These are phyloP conservation scores for Dendrobium officinale DNA, from an alignment of 106 monocot species.

Conservation along the genomic window DNA sequence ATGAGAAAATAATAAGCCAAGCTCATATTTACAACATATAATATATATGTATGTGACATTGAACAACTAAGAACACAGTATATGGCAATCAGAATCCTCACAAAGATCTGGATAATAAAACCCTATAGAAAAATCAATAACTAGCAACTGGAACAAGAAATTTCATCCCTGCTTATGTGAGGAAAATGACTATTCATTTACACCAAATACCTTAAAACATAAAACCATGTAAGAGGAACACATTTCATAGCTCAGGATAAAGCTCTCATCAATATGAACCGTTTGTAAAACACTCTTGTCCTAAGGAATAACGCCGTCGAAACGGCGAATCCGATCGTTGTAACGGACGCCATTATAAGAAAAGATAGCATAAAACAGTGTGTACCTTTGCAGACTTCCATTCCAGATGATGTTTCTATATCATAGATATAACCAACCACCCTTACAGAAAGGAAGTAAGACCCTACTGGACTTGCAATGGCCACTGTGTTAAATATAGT, in stretches of 20 bases:
- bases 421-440: conserved; percentile 86
- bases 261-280: conserved; percentile 11
- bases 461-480: conserved; percentile 70
- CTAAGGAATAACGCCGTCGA: conserved; percentile 41
- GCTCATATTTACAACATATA: too few species aligned
- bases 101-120: too few species aligned
- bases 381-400: conserved; percentile 29
- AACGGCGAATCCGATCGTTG: conserved; percentile 32
- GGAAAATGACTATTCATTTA: neutral
- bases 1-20: too few species aligned
- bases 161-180: neutral
- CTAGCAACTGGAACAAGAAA: neutral
- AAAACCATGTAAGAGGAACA: neutral
- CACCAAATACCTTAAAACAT: neutral
- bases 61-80: too few species aligned
- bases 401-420: conserved; percentile 32
- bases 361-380: conserved; percentile 79
- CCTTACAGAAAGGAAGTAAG: conserved; percentile 80
- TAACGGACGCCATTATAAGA: conserved; percentile 56
- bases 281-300: conserved; percentile 54
- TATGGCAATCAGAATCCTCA: too few species aligned
- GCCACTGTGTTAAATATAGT: conserved; percentile 87
- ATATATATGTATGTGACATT: too few species aligned
- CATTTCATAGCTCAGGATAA: conserved; percentile 3
- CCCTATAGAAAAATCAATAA: too few species aligned